phyloP scores from a whole-genome alignment of 1,284 basidiomycete genomes.

The Puccinia hordei region DNA sequence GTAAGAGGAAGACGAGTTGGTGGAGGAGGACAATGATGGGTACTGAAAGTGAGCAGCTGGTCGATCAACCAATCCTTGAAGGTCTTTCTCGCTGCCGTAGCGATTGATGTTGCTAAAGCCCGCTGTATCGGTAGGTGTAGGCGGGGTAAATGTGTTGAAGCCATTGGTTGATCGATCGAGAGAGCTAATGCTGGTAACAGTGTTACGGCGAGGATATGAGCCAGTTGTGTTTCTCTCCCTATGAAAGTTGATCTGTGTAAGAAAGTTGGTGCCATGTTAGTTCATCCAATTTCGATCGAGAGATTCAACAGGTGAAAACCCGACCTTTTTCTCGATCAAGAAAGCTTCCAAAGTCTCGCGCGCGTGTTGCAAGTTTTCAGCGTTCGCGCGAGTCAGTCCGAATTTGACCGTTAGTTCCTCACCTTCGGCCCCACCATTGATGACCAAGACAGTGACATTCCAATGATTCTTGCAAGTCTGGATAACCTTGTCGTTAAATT shows the following conservation, averaged over 20 bases:
- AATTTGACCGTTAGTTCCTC: constrained; percentile 90
- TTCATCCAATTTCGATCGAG: neutral
- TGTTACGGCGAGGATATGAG: constrained; percentile 31
- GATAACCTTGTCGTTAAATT: constrained; percentile 70
- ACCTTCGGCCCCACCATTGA: constrained; percentile 59
- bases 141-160: constrained; percentile 22
- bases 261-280: neutral
- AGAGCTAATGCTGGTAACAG: constrained; percentile 34
- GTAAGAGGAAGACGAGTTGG: constrained; percentile 35
- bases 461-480: constrained; percentile 91
- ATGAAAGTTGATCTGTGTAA: constrained; percentile 35
- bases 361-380: constrained; percentile 37
- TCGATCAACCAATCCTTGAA: constrained; percentile 39
- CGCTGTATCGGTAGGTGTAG: constrained; percentile 20
- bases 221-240: constrained; percentile 9
- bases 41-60: constrained; percentile 10
- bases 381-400: constrained; percentile 60
- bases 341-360: constrained; percentile 35
- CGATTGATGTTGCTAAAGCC: constrained; percentile 12
- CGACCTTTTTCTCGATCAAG: constrained; percentile 36
- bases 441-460: constrained; percentile 67
- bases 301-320: neutral
- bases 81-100: constrained; percentile 26
- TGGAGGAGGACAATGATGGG: constrained; percentile 27
- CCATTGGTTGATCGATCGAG: constrained; percentile 34